Percentiles rank a stretch among this genome's conserved stretches.
phyloP scores from a whole-genome alignment of 2,329 filamentous ascomycete species.

The Camillea tinctor region DNA sequence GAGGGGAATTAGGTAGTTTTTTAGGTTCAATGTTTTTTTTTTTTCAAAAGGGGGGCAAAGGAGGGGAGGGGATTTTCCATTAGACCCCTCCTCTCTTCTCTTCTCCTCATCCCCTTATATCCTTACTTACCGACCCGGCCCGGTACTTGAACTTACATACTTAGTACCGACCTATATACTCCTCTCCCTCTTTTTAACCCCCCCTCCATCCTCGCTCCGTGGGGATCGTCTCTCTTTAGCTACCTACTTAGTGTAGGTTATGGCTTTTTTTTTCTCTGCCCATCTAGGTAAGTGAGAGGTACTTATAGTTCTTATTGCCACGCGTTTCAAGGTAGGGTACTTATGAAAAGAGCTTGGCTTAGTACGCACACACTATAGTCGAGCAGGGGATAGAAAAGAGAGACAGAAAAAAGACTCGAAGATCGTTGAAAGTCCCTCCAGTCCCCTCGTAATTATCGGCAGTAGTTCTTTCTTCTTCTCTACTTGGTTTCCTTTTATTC shows the following conservation, averaged over 20 bases:
- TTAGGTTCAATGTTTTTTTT: too few relatives aligned
- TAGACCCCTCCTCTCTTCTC: too few relatives aligned
- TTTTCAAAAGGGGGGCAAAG: too few relatives aligned
- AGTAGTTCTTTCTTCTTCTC: slow-evolving; percentile 6
- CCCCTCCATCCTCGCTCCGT: too few relatives aligned
- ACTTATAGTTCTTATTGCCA: not conserved
- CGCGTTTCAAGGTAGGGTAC: not conserved
- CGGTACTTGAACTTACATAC: too few relatives aligned
- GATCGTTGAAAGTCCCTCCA: not conserved
- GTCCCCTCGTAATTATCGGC: not conserved
- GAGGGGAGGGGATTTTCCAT: not conserved
- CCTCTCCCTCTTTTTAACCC: too few relatives aligned
- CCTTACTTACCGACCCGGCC: too few relatives aligned
- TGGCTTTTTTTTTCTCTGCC: not conserved
- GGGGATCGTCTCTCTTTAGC: too few relatives aligned
- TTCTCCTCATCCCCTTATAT: too few relatives aligned
- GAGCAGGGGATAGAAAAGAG: not conserved
- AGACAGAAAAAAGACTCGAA: not conserved
- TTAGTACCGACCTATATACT: too few relatives aligned
- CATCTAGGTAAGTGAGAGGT: not conserved
- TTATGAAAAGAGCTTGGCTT: not conserved
- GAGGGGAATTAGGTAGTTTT: not conserved
- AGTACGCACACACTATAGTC: not conserved
- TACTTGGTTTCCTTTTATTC: not conserved
- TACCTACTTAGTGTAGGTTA: not conserved